Evolutionary conservation across 2,329 filamentous ascomycete genomes (phyloP).

Genomic region (Colletotrichum destructivum): DNA sequence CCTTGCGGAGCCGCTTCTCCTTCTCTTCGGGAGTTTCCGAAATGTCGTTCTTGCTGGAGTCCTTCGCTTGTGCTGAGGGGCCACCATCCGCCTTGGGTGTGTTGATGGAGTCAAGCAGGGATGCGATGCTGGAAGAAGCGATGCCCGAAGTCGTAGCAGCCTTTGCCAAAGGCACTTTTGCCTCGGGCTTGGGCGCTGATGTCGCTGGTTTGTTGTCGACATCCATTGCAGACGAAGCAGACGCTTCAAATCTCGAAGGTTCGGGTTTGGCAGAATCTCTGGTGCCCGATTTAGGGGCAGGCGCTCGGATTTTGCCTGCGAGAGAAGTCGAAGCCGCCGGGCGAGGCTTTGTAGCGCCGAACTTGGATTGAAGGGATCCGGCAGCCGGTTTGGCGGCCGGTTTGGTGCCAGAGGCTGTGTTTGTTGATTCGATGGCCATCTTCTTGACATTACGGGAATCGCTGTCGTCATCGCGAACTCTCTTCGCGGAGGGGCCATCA

Average conservation of each 20-base stretch:
- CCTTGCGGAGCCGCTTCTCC: constrained; percentile 78
- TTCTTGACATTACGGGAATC: constrained; percentile 60
- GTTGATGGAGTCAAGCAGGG: constrained; percentile 67
- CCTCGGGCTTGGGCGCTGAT: constrained; percentile 47
- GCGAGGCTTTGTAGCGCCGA: constrained; percentile 49
- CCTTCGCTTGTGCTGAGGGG: constrained; percentile 66
- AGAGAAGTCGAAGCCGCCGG: constrained; percentile 53
- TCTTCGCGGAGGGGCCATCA: constrained; percentile 52
- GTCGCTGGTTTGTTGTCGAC: constrained; percentile 37
- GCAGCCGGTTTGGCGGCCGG: constrained; percentile 53
- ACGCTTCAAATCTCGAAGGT: constrained; percentile 40
- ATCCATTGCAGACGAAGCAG: constrained; percentile 38
- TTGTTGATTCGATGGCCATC: constrained; percentile 57
- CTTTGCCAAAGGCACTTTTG: constrained; percentile 46
- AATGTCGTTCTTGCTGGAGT: constrained; percentile 55
- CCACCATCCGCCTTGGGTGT: constrained; percentile 61
- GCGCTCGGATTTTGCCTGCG: constrained; percentile 64
- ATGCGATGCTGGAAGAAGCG: constrained; percentile 66
- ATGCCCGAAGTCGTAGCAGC: constrained; percentile 52
- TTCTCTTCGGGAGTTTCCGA: constrained; percentile 79
- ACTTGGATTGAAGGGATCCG: constrained; percentile 47
- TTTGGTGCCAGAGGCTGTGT: constrained; percentile 57
- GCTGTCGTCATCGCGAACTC: constrained; percentile 57
- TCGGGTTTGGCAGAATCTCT: constrained; percentile 46
- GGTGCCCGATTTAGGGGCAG: constrained; percentile 53